Percentiles rank a stretch among this genome's conserved stretches.
Conservation (phyloP, 2,329 filamentous ascomycete species). For the Acarospora socialis region DNA sequence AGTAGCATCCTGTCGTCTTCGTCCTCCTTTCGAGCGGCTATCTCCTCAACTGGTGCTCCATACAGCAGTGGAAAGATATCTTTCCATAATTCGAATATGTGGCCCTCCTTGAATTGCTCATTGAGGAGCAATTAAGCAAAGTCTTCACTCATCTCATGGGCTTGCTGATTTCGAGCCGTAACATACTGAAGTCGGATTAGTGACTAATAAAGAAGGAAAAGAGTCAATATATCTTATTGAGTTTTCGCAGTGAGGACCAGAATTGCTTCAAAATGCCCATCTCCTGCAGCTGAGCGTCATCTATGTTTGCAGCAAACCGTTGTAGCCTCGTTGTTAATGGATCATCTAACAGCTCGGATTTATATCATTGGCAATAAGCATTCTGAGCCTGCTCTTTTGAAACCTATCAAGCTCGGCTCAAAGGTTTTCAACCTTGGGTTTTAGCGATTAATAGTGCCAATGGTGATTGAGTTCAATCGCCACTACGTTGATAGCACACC, state of each 20-base stretch:
- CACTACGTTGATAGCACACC: no score
- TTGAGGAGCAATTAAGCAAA: constrained; percentile 1
- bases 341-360: constrained; percentile 1
- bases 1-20: constrained; percentile 24
- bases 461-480: no score
- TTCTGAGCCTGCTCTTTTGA: constrained; percentile 1
- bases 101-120: constrained; percentile 1
- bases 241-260: constrained; percentile 1
- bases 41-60: constrained; percentile 9
- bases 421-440: constrained; percentile 1
- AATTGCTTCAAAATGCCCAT: constrained; percentile 1
- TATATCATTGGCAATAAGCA: constrained; percentile 1
- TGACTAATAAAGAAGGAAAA: constrained; percentile 1
- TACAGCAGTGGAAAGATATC: constrained; percentile 1
- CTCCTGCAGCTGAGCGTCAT: constrained; percentile 18
- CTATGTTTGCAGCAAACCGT: constrained; percentile 1
- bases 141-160: constrained; percentile 1
- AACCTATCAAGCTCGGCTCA: constrained; percentile 1
- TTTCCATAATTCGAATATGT: constrained; percentile 1
- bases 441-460: neutral
- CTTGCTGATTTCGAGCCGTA: neutral
- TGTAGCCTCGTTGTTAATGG: neutral
- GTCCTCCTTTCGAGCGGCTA: constrained; percentile 23
- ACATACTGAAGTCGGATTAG: constrained; percentile 1
- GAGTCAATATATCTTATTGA: neutral